phyloP scores from a whole-genome alignment of 352 stramenopile species.

The Globisporangium yorkense region DNA sequence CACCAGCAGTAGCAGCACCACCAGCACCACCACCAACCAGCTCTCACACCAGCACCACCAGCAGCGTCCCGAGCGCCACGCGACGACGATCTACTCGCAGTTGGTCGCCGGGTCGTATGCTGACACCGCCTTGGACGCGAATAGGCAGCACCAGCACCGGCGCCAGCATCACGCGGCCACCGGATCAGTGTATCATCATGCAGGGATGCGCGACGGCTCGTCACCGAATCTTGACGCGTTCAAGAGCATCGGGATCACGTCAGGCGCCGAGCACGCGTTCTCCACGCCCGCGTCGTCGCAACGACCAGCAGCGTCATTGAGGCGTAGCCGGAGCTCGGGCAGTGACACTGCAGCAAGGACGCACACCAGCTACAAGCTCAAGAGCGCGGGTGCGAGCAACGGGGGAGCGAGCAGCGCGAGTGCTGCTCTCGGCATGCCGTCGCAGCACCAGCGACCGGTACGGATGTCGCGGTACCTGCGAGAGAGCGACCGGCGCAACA shows the following conservation, averaged over 20 bases:
- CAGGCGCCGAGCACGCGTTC: not conserved
- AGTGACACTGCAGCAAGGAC: not conserved
- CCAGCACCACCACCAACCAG: not conserved
- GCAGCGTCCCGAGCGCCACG: not conserved
- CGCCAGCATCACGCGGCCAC: not conserved
- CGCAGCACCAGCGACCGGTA: not conserved
- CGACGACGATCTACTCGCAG: not conserved
- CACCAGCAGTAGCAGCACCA: not conserved
- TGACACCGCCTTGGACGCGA: not conserved
- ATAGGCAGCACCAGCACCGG: not conserved
- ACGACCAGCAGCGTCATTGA: not conserved
- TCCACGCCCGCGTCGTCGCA: not conserved
- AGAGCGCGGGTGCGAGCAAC: not conserved
- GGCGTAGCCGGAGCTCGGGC: not conserved
- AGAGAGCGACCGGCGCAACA: conserved; percentile 24
- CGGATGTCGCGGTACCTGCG: conserved; percentile 11
- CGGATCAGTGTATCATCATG: not conserved
- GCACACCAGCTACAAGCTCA: conserved; percentile 7
- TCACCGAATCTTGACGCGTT: conserved; percentile 2
- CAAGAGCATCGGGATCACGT: conserved; percentile 4
- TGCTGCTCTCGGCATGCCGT: too few species aligned
- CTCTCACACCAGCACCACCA: not conserved
- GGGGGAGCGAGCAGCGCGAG: not conserved
- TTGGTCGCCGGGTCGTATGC: not conserved
- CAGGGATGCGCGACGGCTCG: not conserved